A percentile compares a stretch with the other conserved stretches of the same genome.
These are phyloP conservation scores for Candida namnaoensis DNA, from an alignment of 805 yeast genomes.

Conservation along the genomic window DNA sequence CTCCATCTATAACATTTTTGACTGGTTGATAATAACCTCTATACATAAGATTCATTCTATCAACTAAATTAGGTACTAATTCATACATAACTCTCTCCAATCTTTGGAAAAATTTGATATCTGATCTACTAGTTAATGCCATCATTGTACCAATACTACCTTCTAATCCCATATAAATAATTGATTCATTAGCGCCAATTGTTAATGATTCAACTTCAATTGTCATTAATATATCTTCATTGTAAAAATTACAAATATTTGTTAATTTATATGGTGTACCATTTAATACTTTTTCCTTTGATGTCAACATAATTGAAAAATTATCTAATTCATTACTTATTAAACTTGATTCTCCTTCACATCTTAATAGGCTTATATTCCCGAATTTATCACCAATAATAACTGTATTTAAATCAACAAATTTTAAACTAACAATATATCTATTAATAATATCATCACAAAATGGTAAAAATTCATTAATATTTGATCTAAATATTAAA, in stretches of 20 bases:
- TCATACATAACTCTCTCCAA: slow-evolving; percentile 40
- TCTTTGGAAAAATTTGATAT: slow-evolving; percentile 46
- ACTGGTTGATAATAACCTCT: slow-evolving; percentile 80
- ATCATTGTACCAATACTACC: slow-evolving; percentile 73
- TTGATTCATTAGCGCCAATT: slow-evolving; percentile 54
- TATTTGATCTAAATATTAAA: slow-evolving; percentile 38
- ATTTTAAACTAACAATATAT: slow-evolving; percentile 49
- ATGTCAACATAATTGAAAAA: slow-evolving; percentile 28
- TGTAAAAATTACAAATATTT: slow-evolving; percentile 45
- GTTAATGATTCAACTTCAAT: slow-evolving; percentile 46
- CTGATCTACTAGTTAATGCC: slow-evolving; percentile 58
- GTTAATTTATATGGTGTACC: slow-evolving; percentile 47
- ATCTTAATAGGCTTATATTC: slow-evolving; percentile 58
- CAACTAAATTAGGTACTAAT: slow-evolving; percentile 26
- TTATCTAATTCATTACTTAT: slow-evolving; percentile 39
- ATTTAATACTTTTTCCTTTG: slow-evolving; percentile 27
- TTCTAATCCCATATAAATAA: slow-evolving; percentile 68
- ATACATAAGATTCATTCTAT: slow-evolving; percentile 58
- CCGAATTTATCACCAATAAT: slow-evolving; percentile 88
- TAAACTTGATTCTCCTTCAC: slow-evolving; percentile 40
- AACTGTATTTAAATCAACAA: slow-evolving; percentile 69
- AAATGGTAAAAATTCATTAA: slow-evolving; percentile 48
- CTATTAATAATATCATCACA: slow-evolving; percentile 65
- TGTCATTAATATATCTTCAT: slow-evolving; percentile 65
- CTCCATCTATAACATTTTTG: slow-evolving; percentile 80